These are phyloP conservation scores for Hypoxylon lienhwacheense DNA, from an alignment of 495 filamentous ascomycete species.

Conservation along the genomic window DNA sequence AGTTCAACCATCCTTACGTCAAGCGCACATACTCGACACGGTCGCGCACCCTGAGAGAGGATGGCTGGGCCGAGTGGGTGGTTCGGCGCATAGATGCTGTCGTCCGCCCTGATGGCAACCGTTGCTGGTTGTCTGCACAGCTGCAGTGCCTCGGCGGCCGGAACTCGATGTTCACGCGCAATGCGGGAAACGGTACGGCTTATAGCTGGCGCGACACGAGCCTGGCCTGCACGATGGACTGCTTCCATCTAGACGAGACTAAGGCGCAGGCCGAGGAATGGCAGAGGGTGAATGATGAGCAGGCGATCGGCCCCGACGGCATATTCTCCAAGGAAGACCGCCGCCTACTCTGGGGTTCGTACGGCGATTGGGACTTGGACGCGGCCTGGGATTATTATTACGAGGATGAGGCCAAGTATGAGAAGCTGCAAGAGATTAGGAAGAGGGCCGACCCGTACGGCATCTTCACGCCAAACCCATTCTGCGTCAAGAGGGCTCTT, in stretches of 20 bases:
- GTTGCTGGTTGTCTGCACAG: constrained; percentile 43
- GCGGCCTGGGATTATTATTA: constrained; percentile 41
- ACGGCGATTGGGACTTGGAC: constrained; percentile 42
- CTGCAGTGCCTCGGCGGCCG: constrained; percentile 44
- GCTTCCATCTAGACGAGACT: constrained; percentile 37
- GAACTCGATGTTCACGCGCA: constrained; percentile 43
- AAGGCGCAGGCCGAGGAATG: constrained; percentile 42
- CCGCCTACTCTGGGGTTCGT: constrained; percentile 46
- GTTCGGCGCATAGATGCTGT: constrained; percentile 40
- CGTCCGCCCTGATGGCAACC: constrained; percentile 37
- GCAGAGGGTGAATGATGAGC: constrained; percentile 43
- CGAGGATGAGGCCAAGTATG: constrained; percentile 44
- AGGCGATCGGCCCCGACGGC: constrained; percentile 40
- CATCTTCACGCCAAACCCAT: constrained; percentile 44
- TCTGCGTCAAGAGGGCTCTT: constrained; percentile 38
- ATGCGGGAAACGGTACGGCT: constrained; percentile 43
- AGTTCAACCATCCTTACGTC: constrained; percentile 46
- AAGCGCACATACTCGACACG: constrained; percentile 45
- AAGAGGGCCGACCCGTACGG: constrained; percentile 41
- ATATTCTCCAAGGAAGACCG: constrained; percentile 44
- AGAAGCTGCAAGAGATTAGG: constrained; percentile 41
- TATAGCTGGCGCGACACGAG: constrained; percentile 49
- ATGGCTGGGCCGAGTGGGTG: constrained; percentile 43
- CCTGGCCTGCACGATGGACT: constrained; percentile 39
- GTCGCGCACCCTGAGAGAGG: constrained; percentile 38